These are phyloP conservation scores for Botrytis paeoniae DNA, from an alignment of 2,329 filamentous ascomycete species.

Conservation along the genomic window DNA sequence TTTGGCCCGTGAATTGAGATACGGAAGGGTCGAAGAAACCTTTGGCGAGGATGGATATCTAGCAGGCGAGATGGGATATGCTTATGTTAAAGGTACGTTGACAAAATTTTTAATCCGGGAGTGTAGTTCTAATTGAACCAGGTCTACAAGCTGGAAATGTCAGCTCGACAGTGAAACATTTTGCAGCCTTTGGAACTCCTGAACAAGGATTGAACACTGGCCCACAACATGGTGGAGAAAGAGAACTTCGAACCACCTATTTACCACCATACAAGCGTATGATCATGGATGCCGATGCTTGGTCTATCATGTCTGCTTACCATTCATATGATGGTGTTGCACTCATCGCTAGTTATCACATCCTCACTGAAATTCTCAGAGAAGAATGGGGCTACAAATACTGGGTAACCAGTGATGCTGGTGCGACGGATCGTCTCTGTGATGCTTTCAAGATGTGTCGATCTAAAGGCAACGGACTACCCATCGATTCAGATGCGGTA, in stretches of 20 bases:
- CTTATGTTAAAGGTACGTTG: slow-evolving; percentile 58
- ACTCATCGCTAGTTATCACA: slow-evolving; percentile 60
- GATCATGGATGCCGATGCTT: slow-evolving; percentile 67
- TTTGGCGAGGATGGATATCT: slow-evolving; percentile 68
- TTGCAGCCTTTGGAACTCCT: slow-evolving; percentile 64
- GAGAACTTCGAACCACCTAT: slow-evolving; percentile 54
- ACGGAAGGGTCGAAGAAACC: slow-evolving; percentile 71
- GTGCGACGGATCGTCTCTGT: slow-evolving; percentile 67
- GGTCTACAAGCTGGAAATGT: slow-evolving; percentile 65
- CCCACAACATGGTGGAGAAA: slow-evolving; percentile 52
- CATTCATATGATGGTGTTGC: slow-evolving; percentile 72
- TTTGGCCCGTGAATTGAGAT: slow-evolving; percentile 67
- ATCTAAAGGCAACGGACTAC: slow-evolving; percentile 39
- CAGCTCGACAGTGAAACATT: slow-evolving; percentile 73
- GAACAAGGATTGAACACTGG: slow-evolving; percentile 71
- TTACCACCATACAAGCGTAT: slow-evolving; percentile 64
- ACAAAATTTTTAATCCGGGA: background rate
- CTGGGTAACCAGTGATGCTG: slow-evolving; percentile 63
- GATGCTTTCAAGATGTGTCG: slow-evolving; percentile 62
- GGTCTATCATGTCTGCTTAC: slow-evolving; percentile 71
- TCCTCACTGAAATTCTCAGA: slow-evolving; percentile 66
- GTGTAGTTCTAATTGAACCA: slow-evolving; percentile 41
- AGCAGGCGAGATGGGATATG: slow-evolving; percentile 64
- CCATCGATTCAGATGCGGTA: slow-evolving; percentile 63
- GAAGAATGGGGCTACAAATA: slow-evolving; percentile 73